Evolutionary conservation across 306 rosid genomes (phyloP), one percentile per base, ranked within the genome.

Genomic region (Erythrophleum fordii): DNA sequence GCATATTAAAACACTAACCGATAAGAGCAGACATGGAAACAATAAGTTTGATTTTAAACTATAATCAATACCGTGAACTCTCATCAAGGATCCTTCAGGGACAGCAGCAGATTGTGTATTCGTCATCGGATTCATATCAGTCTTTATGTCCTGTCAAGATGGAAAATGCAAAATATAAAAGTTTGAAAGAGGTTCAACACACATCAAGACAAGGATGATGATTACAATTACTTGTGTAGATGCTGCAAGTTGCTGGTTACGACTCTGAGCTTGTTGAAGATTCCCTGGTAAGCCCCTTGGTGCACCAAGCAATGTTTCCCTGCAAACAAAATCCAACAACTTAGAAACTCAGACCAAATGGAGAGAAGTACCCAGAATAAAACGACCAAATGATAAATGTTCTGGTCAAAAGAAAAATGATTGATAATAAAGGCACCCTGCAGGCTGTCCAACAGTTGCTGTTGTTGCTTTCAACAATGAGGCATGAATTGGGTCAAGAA

Each of bases 231-330:
- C 98, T 82, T 75, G 92, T 44, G 74, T 46, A 44, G 85, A 76
- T 35, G 82, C 92, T 73, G 89, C 86, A 83, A 86, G 83, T 62
- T 87, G 91, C 73, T 69, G 98, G 72, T 72, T 86, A 64, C 69
- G 88, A 85, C 72, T 84, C 78, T 73, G 94, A 59, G 78, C 69
- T 35, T 75, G 92, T 69, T 79, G 89, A 37, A 74, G 85, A 77
- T 85, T 87, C 67, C 83, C 85, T 22, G 75, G 81, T 34, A 84
- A 86, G 61, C 87, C 68, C 72, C 84, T 79, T 66, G 83, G 72
- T 48, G 85, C 78, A 82, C 80, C 79, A 69, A 77, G 84, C 69
- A 82, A 67, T 77, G 85, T 83, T 82, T 90, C 92, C 73, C 98
- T 94, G 87, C 42, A 60, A 88, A 62, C 37, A 80, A 68, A 42